phyloP scores from a whole-genome alignment of 2,329 filamentous ascomycete species.

The Byssothecium circinans region DNA sequence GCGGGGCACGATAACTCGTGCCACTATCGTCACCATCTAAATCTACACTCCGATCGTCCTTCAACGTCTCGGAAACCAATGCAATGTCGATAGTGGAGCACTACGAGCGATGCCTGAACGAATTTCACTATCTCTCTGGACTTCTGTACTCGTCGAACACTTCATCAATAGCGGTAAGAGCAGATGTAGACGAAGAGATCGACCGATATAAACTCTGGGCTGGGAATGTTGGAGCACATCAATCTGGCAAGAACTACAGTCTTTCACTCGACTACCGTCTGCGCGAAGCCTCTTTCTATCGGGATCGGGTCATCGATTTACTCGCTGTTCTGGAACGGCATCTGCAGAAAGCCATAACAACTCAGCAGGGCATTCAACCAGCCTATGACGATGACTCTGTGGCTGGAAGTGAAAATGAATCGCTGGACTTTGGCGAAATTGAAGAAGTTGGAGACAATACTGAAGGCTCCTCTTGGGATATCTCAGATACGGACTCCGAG shows the following conservation, averaged over 20 bases:
- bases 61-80: no score
- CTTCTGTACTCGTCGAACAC: neutral
- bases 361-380: neutral
- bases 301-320: slow-evolving; percentile 7
- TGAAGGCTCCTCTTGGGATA: slow-evolving; percentile 6
- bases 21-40: no score
- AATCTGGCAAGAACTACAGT: slow-evolving; percentile 7
- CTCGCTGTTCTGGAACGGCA: neutral
- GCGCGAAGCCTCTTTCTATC: slow-evolving; percentile 19
- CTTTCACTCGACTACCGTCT: slow-evolving; percentile 21
- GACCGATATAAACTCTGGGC: slow-evolving; percentile 22
- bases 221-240: slow-evolving; percentile 18
- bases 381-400: neutral
- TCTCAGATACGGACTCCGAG: slow-evolving; percentile 2
- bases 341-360: neutral
- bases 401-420: neutral
- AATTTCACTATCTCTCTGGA: neutral
- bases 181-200: slow-evolving; percentile 12
- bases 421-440: neutral
- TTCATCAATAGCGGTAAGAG: no score
- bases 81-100: slow-evolving; percentile 1
- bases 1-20: no score
- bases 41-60: no score
- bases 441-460: neutral
- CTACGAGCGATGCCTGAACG: neutral